Base-by-base conservation (phyloP, 1,284 basidiomycete species). In the Mycena sp. region DNA sequence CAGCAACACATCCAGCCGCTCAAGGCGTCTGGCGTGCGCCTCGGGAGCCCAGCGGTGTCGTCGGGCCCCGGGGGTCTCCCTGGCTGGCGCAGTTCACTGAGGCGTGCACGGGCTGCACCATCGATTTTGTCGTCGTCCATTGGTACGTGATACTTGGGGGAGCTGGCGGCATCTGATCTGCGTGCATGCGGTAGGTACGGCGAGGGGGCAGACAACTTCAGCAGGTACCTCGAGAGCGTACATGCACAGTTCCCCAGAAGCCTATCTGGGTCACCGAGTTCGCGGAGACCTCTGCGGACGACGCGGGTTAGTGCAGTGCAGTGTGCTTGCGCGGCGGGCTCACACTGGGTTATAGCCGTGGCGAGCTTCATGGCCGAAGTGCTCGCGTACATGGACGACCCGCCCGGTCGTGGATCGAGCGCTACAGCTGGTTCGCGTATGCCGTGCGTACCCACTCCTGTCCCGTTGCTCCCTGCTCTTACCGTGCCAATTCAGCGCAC, bases 11-110 rank as follows among this genome's bases (percentile, higher is more conserved):
- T 91, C 48, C 72, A 87, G 52, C 89, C 89, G 19, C 75, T 91
- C 60, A 80, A 82, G 65, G 58, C 69, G 17, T 58, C 77, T 23
- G 90, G 89, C 14, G 81, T 88, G 67, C 76, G 81, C 32, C 78
- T 90, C n/a, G 84, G 88, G 65, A 82, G 83, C 26, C 91, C 91
- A 16, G 87, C 89, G 28, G 85, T 87, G 32, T 89, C 89, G 40
- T 85, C 82, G 30, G 82, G 81, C 23, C 80, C 82, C 0, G 80
- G 77, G 43, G 91, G 89, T 38, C 73, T 81, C 49, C 76, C 79
- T 93, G 83, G 82, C 74, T 92, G 68, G 55, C 76, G 49, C 69
- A 80, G 29, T 73, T 73, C 53, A 52, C 71, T 19, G n/a, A 45
- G 7, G 64, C 64, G 30, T 75, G 72, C 50, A 69, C 55, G 12